Evolutionary conservation across 768 basidiomycete species (phyloP).

Genomic region (Pholiota microspora): DNA sequence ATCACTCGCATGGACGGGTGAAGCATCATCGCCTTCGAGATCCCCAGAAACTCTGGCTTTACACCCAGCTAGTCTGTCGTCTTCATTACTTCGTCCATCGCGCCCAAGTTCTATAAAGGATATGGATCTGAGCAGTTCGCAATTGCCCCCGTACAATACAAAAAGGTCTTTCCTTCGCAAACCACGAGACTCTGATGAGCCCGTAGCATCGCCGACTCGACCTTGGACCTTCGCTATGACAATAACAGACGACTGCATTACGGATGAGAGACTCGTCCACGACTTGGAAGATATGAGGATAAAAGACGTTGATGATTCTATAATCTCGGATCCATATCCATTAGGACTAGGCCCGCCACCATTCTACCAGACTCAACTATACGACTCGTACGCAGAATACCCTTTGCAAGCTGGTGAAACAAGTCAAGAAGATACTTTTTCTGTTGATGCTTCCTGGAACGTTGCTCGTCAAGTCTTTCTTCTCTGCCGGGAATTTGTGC

Average conservation of each 20-base stretch:
- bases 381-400: constrained; percentile 24
- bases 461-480: constrained; percentile 35
- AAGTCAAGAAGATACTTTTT: constrained; percentile 8
- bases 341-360: constrained; percentile 17
- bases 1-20: constrained; percentile 30
- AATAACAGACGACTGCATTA: constrained; percentile 46
- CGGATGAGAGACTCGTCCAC: constrained; percentile 49
- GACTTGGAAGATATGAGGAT: constrained; percentile 42
- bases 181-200: constrained; percentile 7
- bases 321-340: constrained; percentile 9
- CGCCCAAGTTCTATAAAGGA: neutral
- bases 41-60: constrained; percentile 11
- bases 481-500: constrained; percentile 38
- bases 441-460: constrained; percentile 30
- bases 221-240: constrained; percentile 47
- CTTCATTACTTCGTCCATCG: neutral
- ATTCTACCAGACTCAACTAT: constrained; percentile 22
- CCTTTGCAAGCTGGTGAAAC: constrained; percentile 22
- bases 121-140: neutral
- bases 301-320: constrained; percentile 13
- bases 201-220: constrained; percentile 12
- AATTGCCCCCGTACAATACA: neutral
- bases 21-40: constrained; percentile 14
- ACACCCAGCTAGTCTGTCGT: constrained; percentile 4
- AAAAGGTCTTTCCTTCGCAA: constrained; percentile 18